phyloP scores from a whole-genome alignment of 164 flowering plant genomes.

The Tetracentron sinense region DNA sequence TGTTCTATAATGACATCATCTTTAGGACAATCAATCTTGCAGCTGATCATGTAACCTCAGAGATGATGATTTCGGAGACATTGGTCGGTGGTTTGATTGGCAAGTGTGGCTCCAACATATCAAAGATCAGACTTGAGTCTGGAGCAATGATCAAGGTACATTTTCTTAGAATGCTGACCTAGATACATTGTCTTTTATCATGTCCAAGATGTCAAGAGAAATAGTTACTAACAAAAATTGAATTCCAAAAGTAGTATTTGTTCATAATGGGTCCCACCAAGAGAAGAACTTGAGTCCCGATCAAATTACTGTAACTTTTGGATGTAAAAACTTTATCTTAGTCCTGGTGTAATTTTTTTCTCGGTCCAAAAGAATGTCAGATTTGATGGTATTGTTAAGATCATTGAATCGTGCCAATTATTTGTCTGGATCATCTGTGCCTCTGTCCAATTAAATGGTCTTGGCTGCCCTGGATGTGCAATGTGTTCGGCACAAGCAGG shows the following conservation, averaged over 20 bases:
- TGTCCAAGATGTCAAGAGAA: not conserved
- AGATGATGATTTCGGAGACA: slow-evolving; percentile 69
- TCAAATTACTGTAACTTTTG: not conserved
- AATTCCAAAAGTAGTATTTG: not conserved
- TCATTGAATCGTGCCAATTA: too few relatives aligned
- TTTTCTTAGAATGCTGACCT: not conserved
- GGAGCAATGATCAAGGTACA: slow-evolving; percentile 82
- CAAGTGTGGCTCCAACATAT: slow-evolving; percentile 72
- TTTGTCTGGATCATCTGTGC: too few relatives aligned
- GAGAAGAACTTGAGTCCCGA: not conserved
- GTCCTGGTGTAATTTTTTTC: too few relatives aligned
- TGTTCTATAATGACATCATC: slow-evolving; percentile 44
- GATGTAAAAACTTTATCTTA: too few relatives aligned
- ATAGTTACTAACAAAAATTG: not conserved
- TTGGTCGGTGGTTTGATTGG: slow-evolving; percentile 92
- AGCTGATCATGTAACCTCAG: slow-evolving; percentile 71
- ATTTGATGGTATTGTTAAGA: too few relatives aligned
- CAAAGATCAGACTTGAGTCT: slow-evolving; percentile 71
- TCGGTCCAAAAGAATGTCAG: too few relatives aligned
- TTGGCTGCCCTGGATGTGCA: too few relatives aligned
- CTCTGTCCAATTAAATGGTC: too few relatives aligned
- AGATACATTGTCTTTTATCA: not conserved
- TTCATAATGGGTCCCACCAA: too few relatives aligned
- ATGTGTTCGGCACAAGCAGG: too few relatives aligned
- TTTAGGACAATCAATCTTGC: slow-evolving; percentile 74